Percentiles rank a stretch among this genome's conserved stretches.
Evolutionary conservation across 768 basidiomycete species (phyloP).

Genomic region (Steccherinum ochraceum): DNA sequence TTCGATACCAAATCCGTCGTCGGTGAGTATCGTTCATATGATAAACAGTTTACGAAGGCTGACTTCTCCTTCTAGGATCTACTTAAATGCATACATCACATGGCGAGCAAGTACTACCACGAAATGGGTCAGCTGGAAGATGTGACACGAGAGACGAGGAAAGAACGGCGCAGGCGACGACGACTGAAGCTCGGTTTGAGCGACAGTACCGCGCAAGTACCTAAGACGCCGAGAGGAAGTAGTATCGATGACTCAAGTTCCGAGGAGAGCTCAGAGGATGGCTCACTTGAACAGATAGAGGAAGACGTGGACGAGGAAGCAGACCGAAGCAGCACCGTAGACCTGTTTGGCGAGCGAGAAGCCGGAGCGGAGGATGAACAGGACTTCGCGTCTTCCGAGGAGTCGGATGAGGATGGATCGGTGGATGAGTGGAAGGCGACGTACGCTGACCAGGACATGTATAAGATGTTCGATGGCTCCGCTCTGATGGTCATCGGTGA

Average conservation of each 20-base stretch:
- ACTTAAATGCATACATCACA: constrained; percentile 46
- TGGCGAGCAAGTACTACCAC: constrained; percentile 50
- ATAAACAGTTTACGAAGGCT: not conserved
- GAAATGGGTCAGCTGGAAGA: constrained; percentile 56
- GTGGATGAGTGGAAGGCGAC: constrained; percentile 3
- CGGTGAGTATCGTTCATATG: constrained; percentile 32
- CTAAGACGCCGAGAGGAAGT: constrained; percentile 11
- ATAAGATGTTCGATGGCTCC: constrained; percentile 66
- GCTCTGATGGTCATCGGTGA: constrained; percentile 67
- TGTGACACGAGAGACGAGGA: constrained; percentile 39
- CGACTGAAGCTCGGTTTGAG: constrained; percentile 12
- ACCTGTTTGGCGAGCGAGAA: not conserved
- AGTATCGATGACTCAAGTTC: constrained; percentile 7
- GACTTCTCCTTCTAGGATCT: constrained; percentile 32
- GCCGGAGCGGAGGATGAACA: not conserved
- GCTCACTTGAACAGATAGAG: constrained; percentile 11
- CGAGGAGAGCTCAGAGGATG: constrained; percentile 13
- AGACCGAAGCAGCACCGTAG: not conserved
- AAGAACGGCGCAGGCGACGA: constrained; percentile 31
- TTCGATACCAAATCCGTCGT: constrained; percentile 32
- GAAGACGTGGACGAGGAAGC: not conserved
- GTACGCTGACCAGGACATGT: constrained; percentile 50
- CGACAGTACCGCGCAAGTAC: not conserved
- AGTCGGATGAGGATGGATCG: not conserved
- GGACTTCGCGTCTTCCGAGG: not conserved